Evolutionary conservation across 176 grass and related monocot species (phyloP), one percentile per base, ranked within the genome.

Genomic region (Miscanthus lutarioriparius): DNA sequence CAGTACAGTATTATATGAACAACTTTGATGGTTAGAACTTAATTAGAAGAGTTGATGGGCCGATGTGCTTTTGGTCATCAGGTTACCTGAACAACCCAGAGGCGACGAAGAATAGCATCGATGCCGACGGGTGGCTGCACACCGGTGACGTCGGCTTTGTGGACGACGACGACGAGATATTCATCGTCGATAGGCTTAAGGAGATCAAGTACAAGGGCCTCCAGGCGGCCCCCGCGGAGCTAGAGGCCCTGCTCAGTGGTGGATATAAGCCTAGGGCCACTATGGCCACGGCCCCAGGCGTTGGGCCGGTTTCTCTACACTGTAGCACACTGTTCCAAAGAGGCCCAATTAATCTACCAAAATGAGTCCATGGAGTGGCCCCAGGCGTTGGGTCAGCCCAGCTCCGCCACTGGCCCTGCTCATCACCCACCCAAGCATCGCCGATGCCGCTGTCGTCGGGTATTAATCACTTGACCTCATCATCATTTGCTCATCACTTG

Each of bases 131-230:
- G 1, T 96, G 94, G 91, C 80, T 96, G 58, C 94, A 93, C 83
- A 95, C 93, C 1, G 93, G 93, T 4, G 93, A 95, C 22, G 80
- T 95, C 26, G 94, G 94, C 2, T 89, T 40, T 4, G 91, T 96
- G 5, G 94, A 96, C 33, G 91, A 96, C 10, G 76, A 96, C 20
- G 91, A 96, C 4, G 94, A 96, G 82, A 92, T 96, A 82, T 96
- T 93, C 77, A 96, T 96, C 14, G 94, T 96, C 11, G 94, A 96
- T 58, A 61, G 91, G 44, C 85, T 96, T 32, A 96, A 96, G 64
- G 94, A 96, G 68, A 84, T 96, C 83, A 96, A 93, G 65, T 91
- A 93, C 86, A 96, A 77, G 78, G 94, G 94, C 7, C 89, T 93
- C 77, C 94, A 96, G 83, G 94, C 93, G 8, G 84, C 91, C n/a